A percentile compares a stretch with the other conserved stretches of the same genome.
phyloP scores from a whole-genome alignment of 371 early-diverging fungal species.

The Mucor indicus region DNA sequence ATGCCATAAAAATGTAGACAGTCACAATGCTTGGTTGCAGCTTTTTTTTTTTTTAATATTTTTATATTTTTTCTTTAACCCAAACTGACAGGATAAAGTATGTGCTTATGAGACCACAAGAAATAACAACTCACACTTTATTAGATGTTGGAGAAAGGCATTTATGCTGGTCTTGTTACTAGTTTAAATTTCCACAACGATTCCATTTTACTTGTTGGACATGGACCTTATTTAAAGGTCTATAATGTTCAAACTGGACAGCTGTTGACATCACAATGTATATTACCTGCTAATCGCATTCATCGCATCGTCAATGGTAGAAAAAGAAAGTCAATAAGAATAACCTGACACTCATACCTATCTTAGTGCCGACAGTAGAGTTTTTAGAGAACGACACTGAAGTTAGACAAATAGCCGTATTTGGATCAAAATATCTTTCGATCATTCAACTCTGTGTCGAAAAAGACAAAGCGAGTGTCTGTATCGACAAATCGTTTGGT shows the following conservation, averaged over 20 bases:
- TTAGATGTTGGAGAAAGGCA: slow-evolving; percentile 31
- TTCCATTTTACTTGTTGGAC: slow-evolving; percentile 54
- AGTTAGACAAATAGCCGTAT: slow-evolving; percentile 22
- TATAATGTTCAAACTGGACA: slow-evolving; percentile 47
- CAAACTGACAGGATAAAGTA: slow-evolving; percentile 4
- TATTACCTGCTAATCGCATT: slow-evolving; percentile 48
- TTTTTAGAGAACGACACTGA: slow-evolving; percentile 1
- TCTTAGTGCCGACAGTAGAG: slow-evolving; percentile 6
- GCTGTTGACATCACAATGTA: slow-evolving; percentile 31
- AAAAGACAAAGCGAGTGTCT: slow-evolving; percentile 6
- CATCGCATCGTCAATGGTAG: slow-evolving; percentile 60
- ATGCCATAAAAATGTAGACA: too few species aligned
- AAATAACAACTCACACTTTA: too few species aligned
- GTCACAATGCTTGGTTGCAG: too few species aligned
- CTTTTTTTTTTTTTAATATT: too few species aligned
- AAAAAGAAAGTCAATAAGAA: too few species aligned
- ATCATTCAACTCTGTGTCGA: slow-evolving; percentile 15
- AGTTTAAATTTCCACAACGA: slow-evolving; percentile 53
- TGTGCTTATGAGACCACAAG: too few species aligned
- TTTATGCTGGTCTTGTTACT: slow-evolving; percentile 54
- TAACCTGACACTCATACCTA: not conserved
- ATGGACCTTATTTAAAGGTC: slow-evolving; percentile 59
- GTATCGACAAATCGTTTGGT: slow-evolving; percentile 12
- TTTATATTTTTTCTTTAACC: too few species aligned
- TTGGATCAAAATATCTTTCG: slow-evolving; percentile 46